Percentiles rank a stretch among this genome's conserved stretches.
phyloP scores from a whole-genome alignment of 306 rosid species.

The Acacia confusa region DNA sequence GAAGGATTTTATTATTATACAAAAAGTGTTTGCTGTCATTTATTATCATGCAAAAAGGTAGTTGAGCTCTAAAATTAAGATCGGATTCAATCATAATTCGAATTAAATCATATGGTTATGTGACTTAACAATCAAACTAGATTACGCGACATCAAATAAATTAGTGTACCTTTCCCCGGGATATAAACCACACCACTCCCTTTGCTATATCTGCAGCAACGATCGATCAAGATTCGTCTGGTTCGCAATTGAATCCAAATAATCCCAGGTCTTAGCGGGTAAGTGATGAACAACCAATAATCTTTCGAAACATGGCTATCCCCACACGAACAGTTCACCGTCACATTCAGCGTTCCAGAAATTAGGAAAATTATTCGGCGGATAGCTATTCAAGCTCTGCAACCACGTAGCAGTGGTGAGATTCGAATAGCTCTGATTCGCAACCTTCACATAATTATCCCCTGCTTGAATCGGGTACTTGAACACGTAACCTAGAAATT shows the following conservation, averaged over 20 bases:
- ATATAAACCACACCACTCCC: conserved; percentile 59
- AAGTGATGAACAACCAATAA: conserved; percentile 71
- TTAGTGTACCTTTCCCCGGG: conserved; percentile 67
- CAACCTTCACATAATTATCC: conserved; percentile 42
- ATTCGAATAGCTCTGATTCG: conserved; percentile 34
- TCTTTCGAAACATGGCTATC: conserved; percentile 42
- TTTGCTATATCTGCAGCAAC: conserved; percentile 46
- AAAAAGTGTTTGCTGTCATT: not conserved
- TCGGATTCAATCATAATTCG: not conserved
- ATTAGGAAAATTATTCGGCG: conserved; percentile 33
- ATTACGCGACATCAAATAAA: not conserved
- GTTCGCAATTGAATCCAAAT: conserved; percentile 40
- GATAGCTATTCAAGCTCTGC: conserved; percentile 39
- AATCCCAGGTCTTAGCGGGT: conserved; percentile 57
- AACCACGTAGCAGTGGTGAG: conserved; percentile 53
- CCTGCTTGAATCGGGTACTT: conserved; percentile 17
- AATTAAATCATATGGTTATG: not conserved
- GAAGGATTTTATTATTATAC: not conserved
- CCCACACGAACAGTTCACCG: conserved; percentile 77
- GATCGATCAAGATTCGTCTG: conserved; percentile 11
- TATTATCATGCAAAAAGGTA: not conserved
- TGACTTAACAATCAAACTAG: not conserved
- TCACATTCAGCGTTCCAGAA: conserved; percentile 36
- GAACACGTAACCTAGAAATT: conserved; percentile 55
- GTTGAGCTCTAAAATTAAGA: not conserved